phyloP scores from a whole-genome alignment of 768 basidiomycete species.

The Sarcodon sp. region DNA sequence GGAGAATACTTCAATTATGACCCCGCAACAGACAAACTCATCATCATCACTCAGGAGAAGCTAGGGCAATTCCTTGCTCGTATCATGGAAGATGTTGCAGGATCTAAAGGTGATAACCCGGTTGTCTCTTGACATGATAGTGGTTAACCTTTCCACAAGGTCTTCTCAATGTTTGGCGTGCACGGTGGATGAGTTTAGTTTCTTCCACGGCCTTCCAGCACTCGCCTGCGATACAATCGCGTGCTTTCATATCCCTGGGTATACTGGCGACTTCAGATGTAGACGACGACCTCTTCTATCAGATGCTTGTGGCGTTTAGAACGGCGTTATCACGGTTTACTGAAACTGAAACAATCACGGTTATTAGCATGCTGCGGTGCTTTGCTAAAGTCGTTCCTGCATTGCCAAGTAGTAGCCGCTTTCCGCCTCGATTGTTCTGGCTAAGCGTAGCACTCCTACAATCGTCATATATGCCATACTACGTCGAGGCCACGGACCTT shows the following conservation, averaged over 20 bases:
- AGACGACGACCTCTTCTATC: slow-evolving; percentile 88
- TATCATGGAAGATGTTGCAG: slow-evolving; percentile 51
- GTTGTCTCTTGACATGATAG: not conserved
- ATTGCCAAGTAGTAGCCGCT: slow-evolving; percentile 55
- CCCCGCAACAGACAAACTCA: slow-evolving; percentile 34
- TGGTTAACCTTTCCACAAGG: slow-evolving; percentile 26
- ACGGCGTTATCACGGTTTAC: slow-evolving; percentile 45
- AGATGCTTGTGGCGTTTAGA: slow-evolving; percentile 81
- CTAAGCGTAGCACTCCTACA: slow-evolving; percentile 75
- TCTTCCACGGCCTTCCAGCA: slow-evolving; percentile 85
- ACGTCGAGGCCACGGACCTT: slow-evolving; percentile 55
- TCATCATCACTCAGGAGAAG: slow-evolving; percentile 53
- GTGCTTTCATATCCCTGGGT: slow-evolving; percentile 76
- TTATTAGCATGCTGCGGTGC: slow-evolving; percentile 84
- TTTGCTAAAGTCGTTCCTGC: slow-evolving; percentile 68
- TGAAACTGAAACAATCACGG: slow-evolving; percentile 54
- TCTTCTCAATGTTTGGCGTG: slow-evolving; percentile 79
- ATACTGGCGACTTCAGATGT: slow-evolving; percentile 75
- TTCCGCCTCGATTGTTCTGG: slow-evolving; percentile 74
- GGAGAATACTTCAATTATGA: slow-evolving; percentile 59
- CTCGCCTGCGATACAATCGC: slow-evolving; percentile 77
- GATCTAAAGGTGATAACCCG: slow-evolving; percentile 42
- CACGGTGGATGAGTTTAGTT: slow-evolving; percentile 86
- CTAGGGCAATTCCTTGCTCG: slow-evolving; percentile 51
- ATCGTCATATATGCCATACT: slow-evolving; percentile 59